Evolutionary conservation across 495 filamentous ascomycete species (phyloP), one percentile per base, ranked within the genome.

Genomic region (Barbatosphaeria neglecta): DNA sequence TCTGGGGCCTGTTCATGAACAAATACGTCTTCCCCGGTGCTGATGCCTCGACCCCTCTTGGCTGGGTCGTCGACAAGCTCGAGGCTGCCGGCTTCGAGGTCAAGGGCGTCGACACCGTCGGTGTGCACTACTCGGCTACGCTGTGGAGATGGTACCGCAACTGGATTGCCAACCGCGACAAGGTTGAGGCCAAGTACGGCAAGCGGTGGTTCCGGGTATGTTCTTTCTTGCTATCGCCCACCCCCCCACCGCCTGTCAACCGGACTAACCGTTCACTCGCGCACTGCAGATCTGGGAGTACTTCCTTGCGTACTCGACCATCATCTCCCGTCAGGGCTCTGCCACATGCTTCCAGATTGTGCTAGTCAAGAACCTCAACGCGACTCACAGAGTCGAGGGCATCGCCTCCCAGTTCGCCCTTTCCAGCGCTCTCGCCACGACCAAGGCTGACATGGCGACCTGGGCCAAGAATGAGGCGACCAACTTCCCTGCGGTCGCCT

Each of bases 141-240:
- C 70, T 98, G 38, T 98, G 92, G 92, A 80, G 87, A 59, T 98
- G 92, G 92, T 98, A 98, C 73, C 76, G 92, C 54, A 98, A 98
- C 75, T 98, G 92, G 92, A 75, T 97, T 64, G 92, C 75, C 63
- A 98, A 97, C 76, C 75, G 78, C 49, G 90, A 95, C 50, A 96
- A 95, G 74, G 84, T 97, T 25, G 76, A 83, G 62, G 88, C 86
- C 48, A 97, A 96, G 75, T 98, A 97, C 62, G 92, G 92, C 52
- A 83, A 84, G 52, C 72, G 86, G 54, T 98, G 92, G 92, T 98
- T 88, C 76, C 81, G 90, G 65, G 88, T 94, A 76, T 74, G 85
- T 77, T 54, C 28, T 15, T 18, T n/a, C n/a, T n/a, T n/a, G n/a
- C n/a, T n/a, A n/a, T n/a, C n/a, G n/a, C n/a, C n/a, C n/a, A n/a